phyloP scores from a whole-genome alignment of 2,329 filamentous ascomycete genomes.

The Colletotrichum simmondsii region DNA sequence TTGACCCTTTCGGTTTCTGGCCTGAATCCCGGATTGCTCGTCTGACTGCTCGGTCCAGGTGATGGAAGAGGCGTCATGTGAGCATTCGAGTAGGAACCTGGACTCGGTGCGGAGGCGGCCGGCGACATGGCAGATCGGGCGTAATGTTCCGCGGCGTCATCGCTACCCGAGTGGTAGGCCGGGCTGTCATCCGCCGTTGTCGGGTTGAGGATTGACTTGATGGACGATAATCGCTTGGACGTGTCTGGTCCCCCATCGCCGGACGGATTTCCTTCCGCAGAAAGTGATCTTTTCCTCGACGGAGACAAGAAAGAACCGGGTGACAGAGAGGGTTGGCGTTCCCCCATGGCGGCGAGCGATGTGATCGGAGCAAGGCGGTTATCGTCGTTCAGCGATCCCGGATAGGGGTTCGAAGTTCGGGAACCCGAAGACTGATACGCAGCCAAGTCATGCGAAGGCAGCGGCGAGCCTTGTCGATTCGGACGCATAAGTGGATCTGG shows the following conservation, averaged over 20 bases:
- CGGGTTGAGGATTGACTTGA: slow-evolving; percentile 80
- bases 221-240: slow-evolving; percentile 76
- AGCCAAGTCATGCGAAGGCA: slow-evolving; percentile 57
- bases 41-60: slow-evolving; percentile 38
- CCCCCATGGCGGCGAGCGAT: slow-evolving; percentile 55
- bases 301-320: slow-evolving; percentile 70
- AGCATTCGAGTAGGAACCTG: slow-evolving; percentile 49
- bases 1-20: slow-evolving; percentile 63
- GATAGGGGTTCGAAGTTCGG: slow-evolving; percentile 48
- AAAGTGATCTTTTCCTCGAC: slow-evolving; percentile 75
- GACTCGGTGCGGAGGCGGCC: slow-evolving; percentile 53
- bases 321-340: slow-evolving; percentile 68
- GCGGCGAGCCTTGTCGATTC: slow-evolving; percentile 56
- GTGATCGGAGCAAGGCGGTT: slow-evolving; percentile 68
- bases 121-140: slow-evolving; percentile 56
- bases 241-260: slow-evolving; percentile 56
- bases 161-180: slow-evolving; percentile 40
- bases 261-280: slow-evolving; percentile 57
- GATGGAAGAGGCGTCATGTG: slow-evolving; percentile 40
- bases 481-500: slow-evolving; percentile 56
- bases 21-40: slow-evolving; percentile 43
- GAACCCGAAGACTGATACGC: slow-evolving; percentile 62
- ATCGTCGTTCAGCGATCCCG: slow-evolving; percentile 61
- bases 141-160: slow-evolving; percentile 51
- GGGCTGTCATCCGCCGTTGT: slow-evolving; percentile 42